Evolutionary conservation across 805 yeast genomes (phyloP).

Genomic region (Grigorovia transvaalensis): DNA sequence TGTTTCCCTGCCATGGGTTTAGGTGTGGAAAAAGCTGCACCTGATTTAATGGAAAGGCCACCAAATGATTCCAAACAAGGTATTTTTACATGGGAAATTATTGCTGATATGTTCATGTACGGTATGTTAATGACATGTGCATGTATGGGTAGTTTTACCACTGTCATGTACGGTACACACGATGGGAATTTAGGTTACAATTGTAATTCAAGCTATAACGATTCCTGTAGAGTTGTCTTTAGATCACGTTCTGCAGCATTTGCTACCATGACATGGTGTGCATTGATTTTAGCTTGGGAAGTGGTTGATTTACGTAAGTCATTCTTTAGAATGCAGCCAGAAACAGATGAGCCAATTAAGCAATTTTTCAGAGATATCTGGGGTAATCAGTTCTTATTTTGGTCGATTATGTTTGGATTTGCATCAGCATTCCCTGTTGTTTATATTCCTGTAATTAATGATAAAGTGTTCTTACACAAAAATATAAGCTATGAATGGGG

Average conservation of each 20-base stretch:
- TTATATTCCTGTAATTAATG: constrained; percentile 81
- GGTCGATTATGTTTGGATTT: constrained; percentile 68
- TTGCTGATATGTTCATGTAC: constrained; percentile 59
- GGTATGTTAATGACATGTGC: constrained; percentile 66
- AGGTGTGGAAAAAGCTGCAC: constrained; percentile 95
- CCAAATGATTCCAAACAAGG: constrained; percentile 81
- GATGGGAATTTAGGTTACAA: constrained; percentile 51
- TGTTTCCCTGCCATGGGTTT: constrained; percentile 98
- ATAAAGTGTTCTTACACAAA: constrained; percentile 60
- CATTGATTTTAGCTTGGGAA: constrained; percentile 75
- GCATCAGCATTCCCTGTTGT: constrained; percentile 69
- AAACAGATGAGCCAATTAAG: constrained; percentile 46
- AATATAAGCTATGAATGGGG: constrained; percentile 79
- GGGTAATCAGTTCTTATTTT: constrained; percentile 66
- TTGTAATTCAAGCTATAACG: constrained; percentile 46
- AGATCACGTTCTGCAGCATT: constrained; percentile 69
- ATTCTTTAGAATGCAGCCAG: constrained; percentile 60
- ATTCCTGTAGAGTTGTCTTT: constrained; percentile 52
- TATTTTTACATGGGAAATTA: constrained; percentile 61
- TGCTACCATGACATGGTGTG: constrained; percentile 80
- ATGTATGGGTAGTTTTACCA: constrained; percentile 56
- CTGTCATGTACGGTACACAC: constrained; percentile 58
- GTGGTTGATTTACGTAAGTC: constrained; percentile 65
- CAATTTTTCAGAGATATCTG: constrained; percentile 58
- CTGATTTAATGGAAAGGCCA: constrained; percentile 88